Evolutionary conservation across 2,329 filamentous ascomycete genomes (phyloP).

Genomic region (Aquanectria penicillioides): DNA sequence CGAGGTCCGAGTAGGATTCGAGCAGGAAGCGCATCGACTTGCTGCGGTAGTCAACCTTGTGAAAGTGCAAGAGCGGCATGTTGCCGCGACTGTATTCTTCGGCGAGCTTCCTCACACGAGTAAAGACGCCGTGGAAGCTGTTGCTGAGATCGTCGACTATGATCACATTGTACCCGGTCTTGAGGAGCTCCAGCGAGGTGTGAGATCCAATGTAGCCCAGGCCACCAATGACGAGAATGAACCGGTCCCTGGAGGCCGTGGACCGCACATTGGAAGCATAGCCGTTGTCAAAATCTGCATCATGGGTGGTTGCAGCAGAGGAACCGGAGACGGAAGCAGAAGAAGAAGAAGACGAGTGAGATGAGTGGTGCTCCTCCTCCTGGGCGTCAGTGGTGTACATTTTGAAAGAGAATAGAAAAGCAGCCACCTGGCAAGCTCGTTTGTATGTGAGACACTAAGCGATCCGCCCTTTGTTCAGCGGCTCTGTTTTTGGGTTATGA

Average conservation of each 20-base stretch:
- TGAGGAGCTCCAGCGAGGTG: slow-evolving; percentile 63
- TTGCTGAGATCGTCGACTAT: slow-evolving; percentile 59
- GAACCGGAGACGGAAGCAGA: slow-evolving; percentile 1
- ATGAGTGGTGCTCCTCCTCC: neutral
- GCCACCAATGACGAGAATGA: slow-evolving; percentile 62
- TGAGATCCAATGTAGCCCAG: slow-evolving; percentile 67
- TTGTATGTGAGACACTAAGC: too few relatives aligned
- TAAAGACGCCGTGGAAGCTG: slow-evolving; percentile 43
- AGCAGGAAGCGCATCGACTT: slow-evolving; percentile 49
- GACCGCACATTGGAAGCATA: neutral
- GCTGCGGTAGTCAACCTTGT: slow-evolving; percentile 52
- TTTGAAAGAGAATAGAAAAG: too few relatives aligned
- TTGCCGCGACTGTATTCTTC: slow-evolving; percentile 13
- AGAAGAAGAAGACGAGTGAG: slow-evolving; percentile 9
- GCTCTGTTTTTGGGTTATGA: neutral
- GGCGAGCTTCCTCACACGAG: slow-evolving; percentile 23
- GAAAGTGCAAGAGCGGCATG: slow-evolving; percentile 46
- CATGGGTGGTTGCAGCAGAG: slow-evolving; percentile 12
- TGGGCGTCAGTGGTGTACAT: neutral
- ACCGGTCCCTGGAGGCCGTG: slow-evolving; percentile 23
- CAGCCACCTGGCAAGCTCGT: too few relatives aligned
- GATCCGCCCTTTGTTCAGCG: too few relatives aligned
- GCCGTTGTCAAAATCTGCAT: neutral
- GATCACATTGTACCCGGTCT: slow-evolving; percentile 63
- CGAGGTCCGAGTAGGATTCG: slow-evolving; percentile 44